These are phyloP conservation scores for Keithomyces neogunnii DNA, from an alignment of 2,329 filamentous ascomycete species.

Conservation along the genomic window DNA sequence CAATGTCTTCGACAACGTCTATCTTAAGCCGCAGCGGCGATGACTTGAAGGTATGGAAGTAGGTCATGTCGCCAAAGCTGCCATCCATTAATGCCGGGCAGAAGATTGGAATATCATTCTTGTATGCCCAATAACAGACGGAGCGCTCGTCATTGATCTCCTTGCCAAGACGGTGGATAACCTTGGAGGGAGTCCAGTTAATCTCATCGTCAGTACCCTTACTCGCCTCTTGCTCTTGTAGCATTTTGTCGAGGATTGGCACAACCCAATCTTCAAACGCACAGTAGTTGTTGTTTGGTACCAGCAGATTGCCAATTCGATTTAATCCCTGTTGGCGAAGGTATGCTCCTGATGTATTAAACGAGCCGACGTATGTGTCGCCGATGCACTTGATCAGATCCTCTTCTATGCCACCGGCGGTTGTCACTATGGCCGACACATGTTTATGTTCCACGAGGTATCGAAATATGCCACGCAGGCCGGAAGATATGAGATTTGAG, in stretches of 20 bases:
- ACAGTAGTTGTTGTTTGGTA: slow-evolving; percentile 94
- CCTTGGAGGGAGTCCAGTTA: slow-evolving; percentile 87
- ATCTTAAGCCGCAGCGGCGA: slow-evolving; percentile 74
- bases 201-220: slow-evolving; percentile 61
- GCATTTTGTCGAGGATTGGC: slow-evolving; percentile 88
- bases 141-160: slow-evolving; percentile 91
- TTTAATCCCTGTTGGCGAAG: slow-evolving; percentile 84
- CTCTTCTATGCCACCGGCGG: slow-evolving; percentile 91
- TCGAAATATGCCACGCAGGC: slow-evolving; percentile 80
- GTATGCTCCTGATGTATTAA: slow-evolving; percentile 65
- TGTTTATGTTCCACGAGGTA: slow-evolving; percentile 91
- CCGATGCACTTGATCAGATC: slow-evolving; percentile 98
- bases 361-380: slow-evolving; percentile 85
- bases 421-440: slow-evolving; percentile 88
- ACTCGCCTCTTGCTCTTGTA: slow-evolving; percentile 82
- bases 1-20: slow-evolving; percentile 90
- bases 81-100: slow-evolving; percentile 94
- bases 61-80: slow-evolving; percentile 93
- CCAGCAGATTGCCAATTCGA: slow-evolving; percentile 89
- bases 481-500: slow-evolving; percentile 94
- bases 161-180: slow-evolving; percentile 81
- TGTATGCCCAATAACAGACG: slow-evolving; percentile 96
- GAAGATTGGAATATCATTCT: slow-evolving; percentile 95
- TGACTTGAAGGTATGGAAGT: slow-evolving; percentile 93
- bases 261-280: slow-evolving; percentile 97